phyloP scores from a whole-genome alignment of 23 red algal genomes.

The Chondrus crispus region DNA sequence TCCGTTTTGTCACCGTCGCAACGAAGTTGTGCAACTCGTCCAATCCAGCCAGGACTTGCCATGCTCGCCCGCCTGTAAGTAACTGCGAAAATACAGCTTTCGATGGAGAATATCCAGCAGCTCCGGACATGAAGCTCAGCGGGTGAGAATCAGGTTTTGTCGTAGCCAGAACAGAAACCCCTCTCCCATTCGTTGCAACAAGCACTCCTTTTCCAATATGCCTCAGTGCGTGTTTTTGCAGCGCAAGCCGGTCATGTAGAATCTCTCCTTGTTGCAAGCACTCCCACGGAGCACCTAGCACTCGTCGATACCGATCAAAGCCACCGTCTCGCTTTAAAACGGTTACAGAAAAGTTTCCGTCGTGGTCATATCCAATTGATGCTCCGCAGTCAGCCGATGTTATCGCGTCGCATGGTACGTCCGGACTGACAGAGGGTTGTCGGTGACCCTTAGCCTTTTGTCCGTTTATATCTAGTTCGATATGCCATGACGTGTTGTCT shows the following conservation, averaged over 20 bases:
- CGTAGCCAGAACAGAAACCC: slow-evolving; percentile 27
- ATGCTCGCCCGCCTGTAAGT: slow-evolving; percentile 53
- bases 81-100: slow-evolving; percentile 40
- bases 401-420: not conserved
- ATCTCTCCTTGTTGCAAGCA: slow-evolving; percentile 36
- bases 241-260: not conserved
- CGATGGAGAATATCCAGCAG: slow-evolving; percentile 50
- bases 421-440: not conserved
- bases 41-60: slow-evolving; percentile 43
- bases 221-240: not conserved
- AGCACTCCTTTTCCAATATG: slow-evolving; percentile 48
- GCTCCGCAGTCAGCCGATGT: not conserved
- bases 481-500: slow-evolving; percentile 10
- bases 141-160: slow-evolving; percentile 17
- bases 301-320: slow-evolving; percentile 26
- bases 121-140: slow-evolving; percentile 6
- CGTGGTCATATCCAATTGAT: slow-evolving; percentile 39
- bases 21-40: slow-evolving; percentile 41
- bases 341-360: slow-evolving; percentile 22
- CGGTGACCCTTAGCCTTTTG: not conserved
- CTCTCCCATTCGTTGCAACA: slow-evolving; percentile 13
- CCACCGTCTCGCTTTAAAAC: not conserved
- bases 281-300: slow-evolving; percentile 44
- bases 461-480: not conserved
- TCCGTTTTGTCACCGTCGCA: not conserved